Conservation (phyloP, 441 rosid genomes). For the Melastoma candidum region DNA sequence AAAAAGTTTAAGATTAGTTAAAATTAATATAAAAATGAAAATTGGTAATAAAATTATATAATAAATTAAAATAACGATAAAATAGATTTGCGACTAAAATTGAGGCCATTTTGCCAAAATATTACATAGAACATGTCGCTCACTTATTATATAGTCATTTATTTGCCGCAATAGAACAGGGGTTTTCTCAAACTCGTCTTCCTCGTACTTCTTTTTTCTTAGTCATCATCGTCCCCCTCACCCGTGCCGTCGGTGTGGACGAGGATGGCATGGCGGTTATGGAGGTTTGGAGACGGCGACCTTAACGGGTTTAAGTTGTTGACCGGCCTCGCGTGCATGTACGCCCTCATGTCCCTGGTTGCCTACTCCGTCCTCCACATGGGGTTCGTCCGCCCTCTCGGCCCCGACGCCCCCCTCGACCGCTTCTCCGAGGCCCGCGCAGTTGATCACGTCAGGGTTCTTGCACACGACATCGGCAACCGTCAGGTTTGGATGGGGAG, state of each 20-base stretch:
- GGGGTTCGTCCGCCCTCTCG: constrained; percentile 64
- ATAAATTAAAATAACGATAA: too few species aligned
- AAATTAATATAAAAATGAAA: too few species aligned
- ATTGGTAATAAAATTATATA: too few species aligned
- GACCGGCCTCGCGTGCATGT: constrained; percentile 38
- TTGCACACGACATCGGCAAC: constrained; percentile 55
- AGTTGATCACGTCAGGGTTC: constrained; percentile 69
- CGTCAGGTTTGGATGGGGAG: constrained; percentile 57
- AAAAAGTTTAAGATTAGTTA: too few species aligned
- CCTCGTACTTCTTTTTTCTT: too few species aligned
- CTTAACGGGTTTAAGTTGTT: constrained; percentile 52
- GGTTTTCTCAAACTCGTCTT: too few species aligned
- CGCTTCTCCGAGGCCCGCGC: constrained; percentile 96
- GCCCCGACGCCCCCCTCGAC: constrained; percentile 61
- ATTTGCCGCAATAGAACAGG: too few species aligned
- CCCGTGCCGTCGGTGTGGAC: neutral
- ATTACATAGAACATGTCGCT: too few species aligned
- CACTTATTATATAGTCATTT: too few species aligned
- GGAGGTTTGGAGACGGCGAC: constrained; percentile 33
- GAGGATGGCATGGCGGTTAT: constrained; percentile 36
- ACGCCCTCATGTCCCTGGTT: constrained; percentile 52
- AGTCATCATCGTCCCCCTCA: too few species aligned
- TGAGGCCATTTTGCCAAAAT: too few species aligned
- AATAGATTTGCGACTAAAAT: too few species aligned
- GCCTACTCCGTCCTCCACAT: constrained; percentile 51